Percentiles rank a stretch among this genome's conserved stretches.
phyloP scores from a whole-genome alignment of 148 eudicot genomes.

The Chenopodium album region DNA sequence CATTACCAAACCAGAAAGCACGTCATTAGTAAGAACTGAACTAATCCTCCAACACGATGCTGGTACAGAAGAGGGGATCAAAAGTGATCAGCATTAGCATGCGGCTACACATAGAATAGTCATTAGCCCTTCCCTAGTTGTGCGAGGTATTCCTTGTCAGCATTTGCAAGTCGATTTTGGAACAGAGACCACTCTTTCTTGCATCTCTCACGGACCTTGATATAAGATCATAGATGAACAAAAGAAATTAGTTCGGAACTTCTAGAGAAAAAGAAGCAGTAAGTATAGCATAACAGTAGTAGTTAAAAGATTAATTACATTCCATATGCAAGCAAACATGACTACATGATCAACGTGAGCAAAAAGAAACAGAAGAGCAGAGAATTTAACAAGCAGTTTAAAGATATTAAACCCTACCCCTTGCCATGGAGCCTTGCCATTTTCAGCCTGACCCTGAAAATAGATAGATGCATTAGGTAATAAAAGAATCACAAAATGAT shows the following conservation, averaged over 20 bases:
- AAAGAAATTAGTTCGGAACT: not conserved
- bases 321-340: not conserved
- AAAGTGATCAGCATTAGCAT: conserved; percentile 4
- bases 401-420: conserved; percentile 50
- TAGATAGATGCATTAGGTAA: not conserved
- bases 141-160: conserved; percentile 63
- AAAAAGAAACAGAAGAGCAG: not conserved
- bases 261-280: not conserved
- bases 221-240: not conserved
- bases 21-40: conserved; percentile 14
- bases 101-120: not conserved
- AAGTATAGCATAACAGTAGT: not conserved
- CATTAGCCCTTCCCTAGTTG: conserved; percentile 36
- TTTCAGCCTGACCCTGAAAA: conserved; percentile 67
- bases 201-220: conserved; percentile 81
- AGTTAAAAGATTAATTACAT: not conserved
- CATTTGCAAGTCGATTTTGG: conserved; percentile 71
- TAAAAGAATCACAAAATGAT: not conserved
- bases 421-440: conserved; percentile 92
- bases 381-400: not conserved
- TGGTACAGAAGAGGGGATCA: conserved; percentile 9
- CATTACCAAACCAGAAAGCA: conserved; percentile 2
- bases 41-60: conserved; percentile 3
- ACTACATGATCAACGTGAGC: not conserved
- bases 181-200: conserved; percentile 79